These are phyloP conservation scores for Cladosporium velox DNA, from an alignment of 2,329 filamentous ascomycete species.

Conservation along the genomic window DNA sequence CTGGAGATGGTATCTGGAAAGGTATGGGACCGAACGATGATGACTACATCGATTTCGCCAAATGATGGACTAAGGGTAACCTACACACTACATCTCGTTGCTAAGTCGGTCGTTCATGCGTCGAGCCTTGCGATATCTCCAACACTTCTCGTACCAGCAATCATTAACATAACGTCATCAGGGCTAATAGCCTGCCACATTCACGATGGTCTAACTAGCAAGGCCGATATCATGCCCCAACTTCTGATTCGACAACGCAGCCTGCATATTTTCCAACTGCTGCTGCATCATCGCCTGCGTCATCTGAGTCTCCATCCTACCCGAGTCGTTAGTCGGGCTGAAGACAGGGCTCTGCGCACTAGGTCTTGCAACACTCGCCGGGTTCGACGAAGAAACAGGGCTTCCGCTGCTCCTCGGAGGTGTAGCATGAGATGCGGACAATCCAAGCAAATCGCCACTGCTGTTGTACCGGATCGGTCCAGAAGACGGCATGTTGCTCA, in stretches of 20 bases:
- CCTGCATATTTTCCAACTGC: constrained; percentile 35
- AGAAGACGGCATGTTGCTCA: constrained; percentile 9
- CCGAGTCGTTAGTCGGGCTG: constrained; percentile 28
- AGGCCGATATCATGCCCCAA: constrained; percentile 25
- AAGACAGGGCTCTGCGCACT: constrained; percentile 25
- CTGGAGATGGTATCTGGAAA: constrained; percentile 48
- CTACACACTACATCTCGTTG: neutral
- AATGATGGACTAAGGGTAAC: neutral
- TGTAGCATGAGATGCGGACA: neutral
- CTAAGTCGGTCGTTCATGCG: neutral
- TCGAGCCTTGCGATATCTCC: neutral
- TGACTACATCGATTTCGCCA: constrained; percentile 30
- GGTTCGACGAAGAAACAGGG: neutral
- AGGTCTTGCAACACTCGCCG: neutral
- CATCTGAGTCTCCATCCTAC: constrained; percentile 26
- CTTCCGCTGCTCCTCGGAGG: constrained; percentile 13
- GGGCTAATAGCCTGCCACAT: neutral
- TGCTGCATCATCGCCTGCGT: constrained; percentile 32
- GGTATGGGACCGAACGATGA: constrained; percentile 55
- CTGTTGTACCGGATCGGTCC: constrained; percentile 19
- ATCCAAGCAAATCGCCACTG: neutral
- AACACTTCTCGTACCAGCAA: neutral
- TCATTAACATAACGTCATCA: no score
- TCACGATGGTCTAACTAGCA: constrained; percentile 22
- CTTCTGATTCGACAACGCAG: constrained; percentile 31